Conservation (phyloP, 2,329 filamentous ascomycete species). For the Penicillium palitans region DNA sequence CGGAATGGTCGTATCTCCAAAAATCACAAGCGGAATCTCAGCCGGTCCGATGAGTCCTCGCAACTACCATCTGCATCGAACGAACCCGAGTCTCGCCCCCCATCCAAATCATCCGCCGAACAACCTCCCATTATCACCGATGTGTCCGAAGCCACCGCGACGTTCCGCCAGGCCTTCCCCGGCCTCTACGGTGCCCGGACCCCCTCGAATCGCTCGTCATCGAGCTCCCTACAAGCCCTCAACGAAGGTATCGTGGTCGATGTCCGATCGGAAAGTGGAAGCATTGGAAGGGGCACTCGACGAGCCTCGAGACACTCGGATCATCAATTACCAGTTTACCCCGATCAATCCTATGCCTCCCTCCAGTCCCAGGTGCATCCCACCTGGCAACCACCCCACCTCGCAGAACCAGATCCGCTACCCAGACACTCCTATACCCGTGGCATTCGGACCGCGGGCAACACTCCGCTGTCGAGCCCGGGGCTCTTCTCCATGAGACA, state of each 20-base stretch:
- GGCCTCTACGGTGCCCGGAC: constrained; percentile 38
- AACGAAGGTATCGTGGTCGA: constrained; percentile 41
- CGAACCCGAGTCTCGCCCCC: constrained; percentile 22
- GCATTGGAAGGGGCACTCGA: constrained; percentile 27
- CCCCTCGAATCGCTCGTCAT: constrained; percentile 45
- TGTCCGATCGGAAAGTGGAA: constrained; percentile 36
- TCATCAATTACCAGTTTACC: constrained; percentile 47
- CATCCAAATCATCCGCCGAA: constrained; percentile 31
- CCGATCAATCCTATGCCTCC: constrained; percentile 51
- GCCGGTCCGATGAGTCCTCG: constrained; percentile 25
- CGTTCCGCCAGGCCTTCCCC: constrained; percentile 36
- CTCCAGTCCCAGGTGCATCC: constrained; percentile 47
- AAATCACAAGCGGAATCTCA: constrained; percentile 22
- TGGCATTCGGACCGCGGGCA: constrained; percentile 45
- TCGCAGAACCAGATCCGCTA: constrained; percentile 36
- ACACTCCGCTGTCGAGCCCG: constrained; percentile 50
- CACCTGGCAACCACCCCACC: constrained; percentile 40
- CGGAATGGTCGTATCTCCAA: constrained; percentile 28
- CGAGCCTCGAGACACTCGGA: constrained; percentile 35
- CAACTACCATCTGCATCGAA: constrained; percentile 21
- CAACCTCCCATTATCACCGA: constrained; percentile 28
- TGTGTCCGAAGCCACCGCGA: constrained; percentile 32
- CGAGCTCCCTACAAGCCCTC: constrained; percentile 45
- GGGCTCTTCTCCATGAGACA: constrained; percentile 46
- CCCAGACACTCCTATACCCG: constrained; percentile 27